Conservation (phyloP, 192 early-diverging fungal genomes). For the Coemansia sp. region DNA sequence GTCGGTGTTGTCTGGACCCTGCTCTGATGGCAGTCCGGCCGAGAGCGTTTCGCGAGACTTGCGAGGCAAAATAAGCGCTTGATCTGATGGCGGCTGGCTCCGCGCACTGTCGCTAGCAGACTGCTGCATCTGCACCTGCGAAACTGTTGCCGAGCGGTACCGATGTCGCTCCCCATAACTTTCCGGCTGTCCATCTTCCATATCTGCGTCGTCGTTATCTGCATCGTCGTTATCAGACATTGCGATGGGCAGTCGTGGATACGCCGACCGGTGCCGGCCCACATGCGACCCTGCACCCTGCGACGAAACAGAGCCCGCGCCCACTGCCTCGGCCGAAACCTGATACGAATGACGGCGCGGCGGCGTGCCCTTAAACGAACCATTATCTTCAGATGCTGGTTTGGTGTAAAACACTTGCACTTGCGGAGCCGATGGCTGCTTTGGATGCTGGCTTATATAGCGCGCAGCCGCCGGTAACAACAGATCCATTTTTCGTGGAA, state of each 20-base stretch:
- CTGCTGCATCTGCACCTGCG: slow-evolving; percentile 20
- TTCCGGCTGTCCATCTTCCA: neutral
- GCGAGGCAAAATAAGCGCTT: neutral
- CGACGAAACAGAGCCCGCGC: slow-evolving; percentile 5
- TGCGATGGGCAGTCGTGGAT: neutral
- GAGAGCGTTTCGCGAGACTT: slow-evolving; percentile 10
- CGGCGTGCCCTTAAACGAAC: slow-evolving; percentile 19
- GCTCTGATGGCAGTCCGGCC: neutral
- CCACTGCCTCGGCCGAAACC: slow-evolving; percentile 10
- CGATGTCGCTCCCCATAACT: slow-evolving; percentile 9
- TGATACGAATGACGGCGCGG: slow-evolving; percentile 53
- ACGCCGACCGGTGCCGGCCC: neutral
- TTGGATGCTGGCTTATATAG: slow-evolving; percentile 51
- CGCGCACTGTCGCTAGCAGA: neutral
- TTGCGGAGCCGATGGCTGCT: slow-evolving; percentile 28
- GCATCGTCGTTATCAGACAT: slow-evolving; percentile 4
- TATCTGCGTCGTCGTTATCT: neutral
- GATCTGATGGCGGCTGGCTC: neutral
- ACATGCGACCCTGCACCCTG: neutral
- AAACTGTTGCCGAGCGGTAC: slow-evolving; percentile 45
- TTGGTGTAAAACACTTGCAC: slow-evolving; percentile 45
- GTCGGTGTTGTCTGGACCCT: neutral
- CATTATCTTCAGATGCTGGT: slow-evolving; percentile 15
- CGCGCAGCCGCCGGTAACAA: slow-evolving; percentile 48
- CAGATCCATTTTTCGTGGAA: slow-evolving; percentile 52